Evolutionary conservation across 2,329 filamentous ascomycete genomes (phyloP).

Genomic region (Cryphonectria carpinicola): DNA sequence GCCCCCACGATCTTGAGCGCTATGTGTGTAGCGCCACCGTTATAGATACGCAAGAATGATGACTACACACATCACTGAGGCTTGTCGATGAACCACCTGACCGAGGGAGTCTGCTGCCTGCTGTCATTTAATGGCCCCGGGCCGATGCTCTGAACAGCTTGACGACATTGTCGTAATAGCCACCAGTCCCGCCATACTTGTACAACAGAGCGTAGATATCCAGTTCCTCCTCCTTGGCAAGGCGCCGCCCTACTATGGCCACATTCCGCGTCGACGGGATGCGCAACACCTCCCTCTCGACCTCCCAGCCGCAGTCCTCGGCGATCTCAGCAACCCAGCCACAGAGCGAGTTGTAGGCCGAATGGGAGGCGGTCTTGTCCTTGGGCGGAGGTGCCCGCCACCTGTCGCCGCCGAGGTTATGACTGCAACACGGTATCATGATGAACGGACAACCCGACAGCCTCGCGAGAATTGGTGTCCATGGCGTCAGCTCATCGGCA

Average conservation of each 20-base stretch:
- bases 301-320: constrained; percentile 70
- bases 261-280: constrained; percentile 93
- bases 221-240: constrained; percentile 36
- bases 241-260: constrained; percentile 71
- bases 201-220: constrained; percentile 50
- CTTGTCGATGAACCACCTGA: background rate
- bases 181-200: constrained; percentile 59
- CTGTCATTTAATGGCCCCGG: constrained; percentile 42
- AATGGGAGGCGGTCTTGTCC: constrained; percentile 56
- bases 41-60: background rate
- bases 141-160: constrained; percentile 59
- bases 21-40: background rate
- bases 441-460: constrained; percentile 81
- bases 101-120: background rate
- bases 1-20: background rate
- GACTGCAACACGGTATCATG: constrained; percentile 93
- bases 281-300: constrained; percentile 83
- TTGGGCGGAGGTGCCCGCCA: constrained; percentile 69
- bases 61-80: background rate
- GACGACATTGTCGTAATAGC: constrained; percentile 62
- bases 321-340: constrained; percentile 75
- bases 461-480: constrained; percentile 87
- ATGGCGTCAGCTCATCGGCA: constrained; percentile 92
- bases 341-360: constrained; percentile 82
- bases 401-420: constrained; percentile 75